Evolutionary conservation across 441 rosid species (phyloP), one percentile per base, ranked within the genome.

Genomic region (Geranium incanum): DNA sequence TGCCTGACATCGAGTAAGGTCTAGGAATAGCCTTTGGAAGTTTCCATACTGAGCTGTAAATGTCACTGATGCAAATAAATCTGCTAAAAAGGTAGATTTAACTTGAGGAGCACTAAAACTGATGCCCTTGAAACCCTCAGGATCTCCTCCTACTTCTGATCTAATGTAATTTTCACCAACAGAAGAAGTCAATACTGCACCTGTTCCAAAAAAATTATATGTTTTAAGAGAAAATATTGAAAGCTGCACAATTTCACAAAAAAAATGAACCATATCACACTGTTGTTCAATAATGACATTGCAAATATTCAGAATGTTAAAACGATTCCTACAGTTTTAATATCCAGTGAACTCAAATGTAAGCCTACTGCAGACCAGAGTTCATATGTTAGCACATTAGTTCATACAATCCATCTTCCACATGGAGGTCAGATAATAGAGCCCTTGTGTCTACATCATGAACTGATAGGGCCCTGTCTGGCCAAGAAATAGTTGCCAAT

Each of bases 21-120:
- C 97, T 15, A 83, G 79, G 82, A 88, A 85, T 18, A 74, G 77
- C 78, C 83, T 87, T 71, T 88, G 98, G 79, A 92, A 92, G 79
- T 79, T 89, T 71, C 99, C 99, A 52, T 84, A 85, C 76, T 89
- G 98, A 72, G 96, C 98, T 21, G 91, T 86, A 50, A 93, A 74
- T 67, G 93, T 79, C 52, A 89, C 73, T 12, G 96, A 84, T 60
- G 88, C 92, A 79, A 92, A 92, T 50, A 77, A 68, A 85, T 91
- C 95, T 18, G 87, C 95, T 75, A 83, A 66, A 43, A 88, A 59
- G 43, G 89, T 71, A 12, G 92, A 91, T 71, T 90, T 91, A 71
- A 84, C 21, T 5, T 80, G 76, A 71, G 92, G 81, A 63, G 87
- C 57, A 71, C 71, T 79, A 60, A 84, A 75, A 75, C 77, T 78